Conservation (phyloP, 2,329 filamentous ascomycete species). For the Xylaria sp. region DNA sequence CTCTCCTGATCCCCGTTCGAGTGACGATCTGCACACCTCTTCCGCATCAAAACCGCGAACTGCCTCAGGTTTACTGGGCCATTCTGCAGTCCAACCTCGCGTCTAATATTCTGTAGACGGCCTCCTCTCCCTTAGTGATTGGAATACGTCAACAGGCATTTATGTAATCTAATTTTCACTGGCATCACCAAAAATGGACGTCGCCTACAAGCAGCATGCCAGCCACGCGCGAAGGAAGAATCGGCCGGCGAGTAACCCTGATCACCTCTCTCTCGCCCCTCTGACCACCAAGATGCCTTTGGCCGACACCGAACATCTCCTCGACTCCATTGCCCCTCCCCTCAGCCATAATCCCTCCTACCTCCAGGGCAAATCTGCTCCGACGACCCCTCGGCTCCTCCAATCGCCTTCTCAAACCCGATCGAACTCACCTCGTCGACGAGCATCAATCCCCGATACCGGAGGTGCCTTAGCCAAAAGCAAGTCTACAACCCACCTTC, state of each 20-base stretch:
- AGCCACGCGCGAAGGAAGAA: slow-evolving; percentile 63
- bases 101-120: slow-evolving; percentile 2
- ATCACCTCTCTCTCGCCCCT: slow-evolving; percentile 67
- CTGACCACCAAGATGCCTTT: slow-evolving; percentile 66
- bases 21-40: slow-evolving; percentile 16
- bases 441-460: slow-evolving; percentile 44
- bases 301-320: slow-evolving; percentile 56
- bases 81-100: not conserved
- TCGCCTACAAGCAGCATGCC: slow-evolving; percentile 65
- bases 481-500: slow-evolving; percentile 66
- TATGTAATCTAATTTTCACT: not conserved
- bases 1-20: slow-evolving; percentile 21
- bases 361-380: slow-evolving; percentile 66
- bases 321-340: slow-evolving; percentile 44
- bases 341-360: slow-evolving; percentile 56
- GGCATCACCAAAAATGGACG: slow-evolving; percentile 54
- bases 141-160: not conserved
- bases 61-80: slow-evolving; percentile 2
- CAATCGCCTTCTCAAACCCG: slow-evolving; percentile 59
- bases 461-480: slow-evolving; percentile 58
- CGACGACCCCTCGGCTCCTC: slow-evolving; percentile 67
- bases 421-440: slow-evolving; percentile 53
- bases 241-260: slow-evolving; percentile 63
- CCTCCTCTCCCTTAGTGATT: not conserved
- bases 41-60: slow-evolving; percentile 25